Base-by-base conservation (phyloP, 805 yeast genomes). In the Lipomyces yamadae region DNA sequence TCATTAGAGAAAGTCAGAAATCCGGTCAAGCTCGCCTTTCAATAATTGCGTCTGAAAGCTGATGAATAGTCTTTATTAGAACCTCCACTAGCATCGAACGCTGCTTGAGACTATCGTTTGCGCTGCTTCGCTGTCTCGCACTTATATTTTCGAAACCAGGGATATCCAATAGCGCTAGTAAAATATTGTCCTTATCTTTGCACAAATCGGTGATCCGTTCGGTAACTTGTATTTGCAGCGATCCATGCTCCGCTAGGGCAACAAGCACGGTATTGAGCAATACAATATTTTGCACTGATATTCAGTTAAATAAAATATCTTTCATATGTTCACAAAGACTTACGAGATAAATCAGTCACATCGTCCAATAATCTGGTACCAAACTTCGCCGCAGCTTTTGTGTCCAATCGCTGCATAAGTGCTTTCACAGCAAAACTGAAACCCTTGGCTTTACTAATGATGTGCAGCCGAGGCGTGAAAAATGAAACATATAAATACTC, bases 401-500 rank as follows among this genome's bases (percentile, higher is more conserved):
- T 56, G 48, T 53, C 39, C 48, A 65, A 29, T 77, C 84, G 39
- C 86, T 83, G 82, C 75, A 95, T 76, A 59, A 92, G 77, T 1
- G 89, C 86, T 75, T 89, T 92, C 33, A 94, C 83, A 10, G 92
- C 89, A 77, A 84, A 94, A 2, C 88, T 88, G 58, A 96, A 97
- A n/a, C 89, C 88, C 63, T 91, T 91, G 75, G 97, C 85, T 71
- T 86, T 87, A 33, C 92, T 89, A 53, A 94, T 79, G 74, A 90
- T 91, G 63, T 85, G 80, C 5, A 93, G 79, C 68, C 97, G 82
- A 37, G 88, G 90, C 67, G 83, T 84, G 88, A 93, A 90, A 79
- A 92, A 91, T 4, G 84, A 76, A 53, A 78, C 79, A 79, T 86
- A 91, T 58, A 94, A 77, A 72, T 97, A 83, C 72, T 88, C 90